A percentile compares a stretch with the other conserved stretches of the same genome.
Evolutionary conservation across 148 eudicot genomes (phyloP).

Genomic region (Fagopyrum homotropicum): DNA sequence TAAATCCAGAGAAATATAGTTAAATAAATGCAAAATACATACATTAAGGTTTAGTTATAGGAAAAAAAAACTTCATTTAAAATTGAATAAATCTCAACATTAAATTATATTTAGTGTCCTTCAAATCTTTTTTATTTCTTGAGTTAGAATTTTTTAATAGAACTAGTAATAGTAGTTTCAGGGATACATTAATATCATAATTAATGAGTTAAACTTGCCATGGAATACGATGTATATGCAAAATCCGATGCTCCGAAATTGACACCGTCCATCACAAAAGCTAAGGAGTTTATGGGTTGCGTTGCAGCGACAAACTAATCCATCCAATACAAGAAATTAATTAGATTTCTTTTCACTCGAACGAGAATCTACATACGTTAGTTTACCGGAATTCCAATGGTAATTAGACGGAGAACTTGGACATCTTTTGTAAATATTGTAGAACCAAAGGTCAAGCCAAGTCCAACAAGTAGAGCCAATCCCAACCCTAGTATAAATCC

Average conservation of each 20-base stretch:
- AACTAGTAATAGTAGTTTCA: too few relatives aligned
- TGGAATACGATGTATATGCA: constrained; percentile 74
- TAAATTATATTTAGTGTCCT: too few relatives aligned
- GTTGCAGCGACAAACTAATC: constrained; percentile 72
- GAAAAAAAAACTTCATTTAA: too few relatives aligned
- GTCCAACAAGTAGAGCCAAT: constrained; percentile 63
- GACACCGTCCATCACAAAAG: constrained; percentile 78
- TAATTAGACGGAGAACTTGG: constrained; percentile 48
- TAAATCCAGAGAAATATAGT: not conserved
- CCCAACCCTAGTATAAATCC: constrained; percentile 76
- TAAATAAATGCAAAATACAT: not conserved
- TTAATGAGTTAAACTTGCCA: constrained; percentile 39
- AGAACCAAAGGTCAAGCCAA: constrained; percentile 77
- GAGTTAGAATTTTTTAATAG: too few relatives aligned
- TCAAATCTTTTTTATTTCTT: too few relatives aligned
- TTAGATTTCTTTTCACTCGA: too few relatives aligned
- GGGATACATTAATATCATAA: not conserved
- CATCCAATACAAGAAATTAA: not conserved
- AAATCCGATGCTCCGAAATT: constrained; percentile 89
- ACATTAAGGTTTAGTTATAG: not conserved
- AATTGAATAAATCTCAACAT: too few relatives aligned
- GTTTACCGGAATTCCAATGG: constrained; percentile 66
- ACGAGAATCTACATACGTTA: too few relatives aligned
- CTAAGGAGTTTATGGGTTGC: constrained; percentile 70
- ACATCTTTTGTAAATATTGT: constrained; percentile 62